Evolutionary conservation across 352 stramenopile genomes (phyloP).

Genomic region (Globisporangium camurandrum): DNA sequence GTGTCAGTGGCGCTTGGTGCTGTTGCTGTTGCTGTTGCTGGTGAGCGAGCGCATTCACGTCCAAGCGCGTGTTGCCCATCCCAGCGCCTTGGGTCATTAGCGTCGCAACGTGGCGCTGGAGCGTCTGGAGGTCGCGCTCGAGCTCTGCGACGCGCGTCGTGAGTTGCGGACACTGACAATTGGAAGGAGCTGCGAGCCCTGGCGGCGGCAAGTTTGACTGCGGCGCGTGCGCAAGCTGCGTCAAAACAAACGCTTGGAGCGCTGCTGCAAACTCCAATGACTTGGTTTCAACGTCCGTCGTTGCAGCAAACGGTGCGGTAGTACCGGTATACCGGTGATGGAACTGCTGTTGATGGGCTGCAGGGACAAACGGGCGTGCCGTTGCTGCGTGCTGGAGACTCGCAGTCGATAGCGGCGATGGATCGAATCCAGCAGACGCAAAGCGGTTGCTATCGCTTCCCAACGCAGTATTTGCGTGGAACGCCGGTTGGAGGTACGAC

Average conservation of each 20-base stretch:
- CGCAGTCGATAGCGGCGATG: conserved; percentile 8
- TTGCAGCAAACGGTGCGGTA: no score
- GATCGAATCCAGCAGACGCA: conserved; percentile 1
- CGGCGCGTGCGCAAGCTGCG: conserved; percentile 22
- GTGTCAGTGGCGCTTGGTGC: background rate
- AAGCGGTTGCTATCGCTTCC: background rate
- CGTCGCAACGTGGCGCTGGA: conserved; percentile 35
- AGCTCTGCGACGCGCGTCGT: conserved; percentile 48
- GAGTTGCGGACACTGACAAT: conserved; percentile 34
- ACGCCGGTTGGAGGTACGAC: conserved; percentile 53
- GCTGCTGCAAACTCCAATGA: conserved; percentile 50
- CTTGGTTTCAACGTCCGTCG: conserved; percentile 34
- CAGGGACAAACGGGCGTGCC: conserved; percentile 8
- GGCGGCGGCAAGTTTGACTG: conserved; percentile 7
- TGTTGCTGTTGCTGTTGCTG: no score
- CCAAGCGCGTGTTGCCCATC: conserved; percentile 15
- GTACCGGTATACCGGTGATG: background rate
- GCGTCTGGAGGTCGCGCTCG: conserved; percentile 27
- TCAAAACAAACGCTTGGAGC: conserved; percentile 42
- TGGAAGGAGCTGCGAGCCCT: background rate
- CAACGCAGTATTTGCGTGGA: conserved; percentile 11
- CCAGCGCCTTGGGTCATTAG: conserved; percentile 7
- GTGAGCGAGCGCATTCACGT: no score
- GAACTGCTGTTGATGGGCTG: conserved; percentile 1
- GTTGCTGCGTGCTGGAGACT: conserved; percentile 5